Conservation (phyloP, 1,284 basidiomycete genomes). For the Peniophora sp. region DNA sequence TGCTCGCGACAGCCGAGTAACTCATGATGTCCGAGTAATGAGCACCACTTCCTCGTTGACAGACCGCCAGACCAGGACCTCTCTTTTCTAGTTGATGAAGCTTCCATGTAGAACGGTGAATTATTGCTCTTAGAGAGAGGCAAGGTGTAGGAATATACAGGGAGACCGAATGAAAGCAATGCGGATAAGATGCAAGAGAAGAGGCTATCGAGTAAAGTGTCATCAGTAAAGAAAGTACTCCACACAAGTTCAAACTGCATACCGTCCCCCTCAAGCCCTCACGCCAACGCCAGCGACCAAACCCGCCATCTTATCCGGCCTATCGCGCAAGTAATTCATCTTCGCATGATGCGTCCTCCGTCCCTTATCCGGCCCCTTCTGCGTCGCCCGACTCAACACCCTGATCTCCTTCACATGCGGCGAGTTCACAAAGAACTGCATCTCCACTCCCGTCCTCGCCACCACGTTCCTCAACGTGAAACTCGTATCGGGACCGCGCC, state of each 20-base stretch:
- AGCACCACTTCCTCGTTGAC: no score
- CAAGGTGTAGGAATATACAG: no score
- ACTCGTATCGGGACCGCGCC: constrained; percentile 76
- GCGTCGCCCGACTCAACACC: constrained; percentile 52
- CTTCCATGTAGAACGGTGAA: no score
- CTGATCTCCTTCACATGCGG: constrained; percentile 84
- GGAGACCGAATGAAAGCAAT: no score
- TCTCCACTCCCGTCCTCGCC: constrained; percentile 84
- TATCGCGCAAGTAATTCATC: constrained; percentile 69
- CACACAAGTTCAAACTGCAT: no score
- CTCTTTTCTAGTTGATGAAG: no score
- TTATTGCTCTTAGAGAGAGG: no score
- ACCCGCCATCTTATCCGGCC: constrained; percentile 74
- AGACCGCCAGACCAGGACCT: no score
- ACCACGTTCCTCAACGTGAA: constrained; percentile 84
- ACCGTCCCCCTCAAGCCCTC: constrained; percentile 12
- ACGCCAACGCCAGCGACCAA: constrained; percentile 56
- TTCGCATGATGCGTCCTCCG: constrained; percentile 65
- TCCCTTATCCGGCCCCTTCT: constrained; percentile 35
- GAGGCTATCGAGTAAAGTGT: neutral
- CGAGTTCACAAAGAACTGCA: constrained; percentile 79
- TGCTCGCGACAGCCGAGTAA: no score
- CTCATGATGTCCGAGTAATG: no score
- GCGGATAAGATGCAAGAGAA: no score
- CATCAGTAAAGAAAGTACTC: no score